Evolutionary conservation across 2,329 filamentous ascomycete species (phyloP), one percentile per base, ranked within the genome.

Genomic region (Cladosporium sp.): DNA sequence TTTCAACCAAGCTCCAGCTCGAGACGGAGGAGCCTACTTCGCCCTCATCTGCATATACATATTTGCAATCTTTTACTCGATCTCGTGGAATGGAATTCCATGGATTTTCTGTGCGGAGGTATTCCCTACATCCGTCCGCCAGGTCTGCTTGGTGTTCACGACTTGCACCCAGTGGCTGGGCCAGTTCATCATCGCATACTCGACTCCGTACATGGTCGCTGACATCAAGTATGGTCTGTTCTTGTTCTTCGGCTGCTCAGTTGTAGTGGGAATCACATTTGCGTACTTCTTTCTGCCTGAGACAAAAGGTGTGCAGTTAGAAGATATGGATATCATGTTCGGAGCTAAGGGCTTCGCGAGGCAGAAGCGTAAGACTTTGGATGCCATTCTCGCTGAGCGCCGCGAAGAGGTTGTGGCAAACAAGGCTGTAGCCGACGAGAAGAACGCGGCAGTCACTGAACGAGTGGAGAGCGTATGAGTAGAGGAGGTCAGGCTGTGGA

Each of bases 201-300:
- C 70, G 20, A 75, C 73, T 2, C 72, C 73, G 0, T 73, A 73
- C 58, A 73, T 73, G 70, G 25, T 45, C 22, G 42, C 42, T 9
- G 42, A 45, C 14, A 45, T 45, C 6, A 28, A 45, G 22, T 45
- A 74, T 22, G 73, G 73, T 1, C 69, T 72, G 0, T 75, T 74
- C 56, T 71, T 74, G 60, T 75, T 75, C 67, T 75, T 74, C 42
- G 71, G 63, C 0, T 51, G 60, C 1, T 43, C 66, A 17, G 62
- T 66, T 58, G 59, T 65, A 14, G 43, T 78, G 64, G 50, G 50
- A 8, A 52, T 52, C 19, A 52, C 50, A 6, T 52, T 52, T 17
- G 82, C 85, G 47, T 87, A 79, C 76, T 84, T 87, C 75, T 81
- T 85, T 61, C 79, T 88, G 14, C 87, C 87, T 0, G 87, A 90